Base-by-base conservation (phyloP, 208 protist species). In the Leishmania amazonensis region DNA sequence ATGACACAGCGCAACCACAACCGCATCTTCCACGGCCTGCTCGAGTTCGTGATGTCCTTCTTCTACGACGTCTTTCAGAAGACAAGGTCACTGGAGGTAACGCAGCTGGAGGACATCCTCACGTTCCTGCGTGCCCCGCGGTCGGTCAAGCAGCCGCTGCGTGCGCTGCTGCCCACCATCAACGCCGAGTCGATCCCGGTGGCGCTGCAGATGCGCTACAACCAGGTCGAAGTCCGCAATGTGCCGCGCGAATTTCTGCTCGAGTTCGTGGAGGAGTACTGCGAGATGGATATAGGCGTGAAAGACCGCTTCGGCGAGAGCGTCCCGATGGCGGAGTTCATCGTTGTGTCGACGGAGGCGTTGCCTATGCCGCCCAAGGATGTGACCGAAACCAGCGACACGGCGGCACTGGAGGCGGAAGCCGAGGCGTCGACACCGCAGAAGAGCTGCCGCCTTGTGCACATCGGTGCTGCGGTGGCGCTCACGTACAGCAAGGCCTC, bases 41-140 rank as follows among this genome's bases (percentile, higher is more conserved):
- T 89, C 15, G 91, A 96, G 62, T 97, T 97, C 83, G 86, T 94
- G 47, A 94, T 92, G 83, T 83, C 76, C 71, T 96, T 97, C 76
- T 94, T 95, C 83, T 89, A 93, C 80, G 87, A 94, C 40, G 79
- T 80, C 65, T 80, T 87, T 51, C 78, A 72, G 45, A 75, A 84
- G 49, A 86, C 85, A 0, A 87, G 65, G 71, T 85, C 88, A 42
- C 60, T 91, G 47, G 71, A 85, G 40, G 79, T 58, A 28, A 83
- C 80, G 53, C 62, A 80, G 51, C 73, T 83, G 79, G 73, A 89
- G 31, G 83, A 81, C 73, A 68, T 96, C 28, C 62, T 95, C n/a
- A 42, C 78, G 17, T 94, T 88, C 83, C 84, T 97, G 65, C 83
- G 87, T 21, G 89, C 88, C 54, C 86, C 89, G 4, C 86, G 90